Percentiles rank a stretch among this genome's conserved stretches.
Conservation (phyloP, 2,329 filamentous ascomycete genomes). For the Simplicillium sp. region DNA sequence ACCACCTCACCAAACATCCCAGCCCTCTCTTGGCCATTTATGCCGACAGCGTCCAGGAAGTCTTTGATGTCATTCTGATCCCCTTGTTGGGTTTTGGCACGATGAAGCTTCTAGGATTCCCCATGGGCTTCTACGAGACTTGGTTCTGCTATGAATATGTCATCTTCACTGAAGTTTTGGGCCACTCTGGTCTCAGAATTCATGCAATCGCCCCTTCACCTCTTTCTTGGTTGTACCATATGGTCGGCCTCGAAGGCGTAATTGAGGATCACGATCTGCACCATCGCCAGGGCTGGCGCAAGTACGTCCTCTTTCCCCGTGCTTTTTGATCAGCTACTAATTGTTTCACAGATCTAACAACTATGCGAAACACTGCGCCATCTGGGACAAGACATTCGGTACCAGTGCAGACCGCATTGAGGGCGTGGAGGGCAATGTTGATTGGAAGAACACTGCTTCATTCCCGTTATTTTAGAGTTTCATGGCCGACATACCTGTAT, state of each 20-base stretch:
- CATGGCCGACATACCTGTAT: too few species aligned
- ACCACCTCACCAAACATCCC: conserved; percentile 34
- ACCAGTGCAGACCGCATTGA: not conserved
- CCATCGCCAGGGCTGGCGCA: conserved; percentile 24
- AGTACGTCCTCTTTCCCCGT: too few species aligned
- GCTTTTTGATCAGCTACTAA: too few species aligned
- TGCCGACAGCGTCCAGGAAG: conserved; percentile 30
- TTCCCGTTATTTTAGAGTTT: conserved; percentile 15
- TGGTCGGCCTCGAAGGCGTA: conserved; percentile 22
- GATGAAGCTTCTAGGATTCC: conserved; percentile 22
- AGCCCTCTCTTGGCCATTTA: conserved; percentile 28
- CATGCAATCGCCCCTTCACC: conserved; percentile 22
- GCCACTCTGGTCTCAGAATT: conserved; percentile 28
- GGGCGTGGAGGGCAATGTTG: not conserved
- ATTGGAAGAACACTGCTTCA: conserved; percentile 10
- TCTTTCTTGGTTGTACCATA: conserved; percentile 20
- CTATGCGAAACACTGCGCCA: not conserved
- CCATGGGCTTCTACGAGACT: conserved; percentile 36
- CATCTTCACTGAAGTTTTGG: conserved; percentile 26
- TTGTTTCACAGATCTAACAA: not conserved
- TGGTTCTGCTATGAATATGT: conserved; percentile 35
- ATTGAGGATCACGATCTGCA: conserved; percentile 34
- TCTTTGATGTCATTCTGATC: conserved; percentile 31
- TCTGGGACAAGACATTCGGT: not conserved
- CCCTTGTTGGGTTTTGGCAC: conserved; percentile 27